Conservation (phyloP, 1,284 basidiomycete genomes). For the Cutaneotrichosporon sp. region DNA sequence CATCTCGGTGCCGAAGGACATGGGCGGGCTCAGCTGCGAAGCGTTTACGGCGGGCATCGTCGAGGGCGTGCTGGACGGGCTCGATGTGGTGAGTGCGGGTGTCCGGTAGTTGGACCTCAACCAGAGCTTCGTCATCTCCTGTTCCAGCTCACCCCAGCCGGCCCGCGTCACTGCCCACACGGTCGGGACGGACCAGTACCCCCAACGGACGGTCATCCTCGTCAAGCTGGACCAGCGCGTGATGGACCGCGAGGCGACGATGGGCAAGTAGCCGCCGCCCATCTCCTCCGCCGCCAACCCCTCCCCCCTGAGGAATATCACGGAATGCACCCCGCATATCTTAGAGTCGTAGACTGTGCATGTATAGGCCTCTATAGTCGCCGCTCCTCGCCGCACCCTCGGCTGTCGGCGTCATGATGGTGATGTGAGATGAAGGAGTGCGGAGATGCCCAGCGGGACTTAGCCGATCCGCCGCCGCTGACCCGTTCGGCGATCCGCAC, state of each 20-base stretch:
- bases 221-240: conserved; percentile 92
- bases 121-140: too few species aligned
- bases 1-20: conserved; percentile 91
- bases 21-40: conserved; percentile 91
- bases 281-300: too few species aligned
- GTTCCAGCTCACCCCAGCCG: conserved; percentile 64
- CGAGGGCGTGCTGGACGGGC: conserved; percentile 92
- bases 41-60: conserved; percentile 97
- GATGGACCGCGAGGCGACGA: conserved; percentile 79
- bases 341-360: conserved; percentile 11
- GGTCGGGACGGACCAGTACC: conserved; percentile 77
- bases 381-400: too few species aligned
- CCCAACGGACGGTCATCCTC: conserved; percentile 84
- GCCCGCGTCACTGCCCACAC: conserved; percentile 95
- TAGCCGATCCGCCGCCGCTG: conserved; percentile 4
- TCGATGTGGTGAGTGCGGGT: conserved; percentile 77
- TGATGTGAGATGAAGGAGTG: not conserved
- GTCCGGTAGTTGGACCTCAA: too few species aligned
- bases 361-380: conserved; percentile 5
- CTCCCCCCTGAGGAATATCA: too few species aligned
- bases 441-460: conserved; percentile 2
- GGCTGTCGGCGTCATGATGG: not conserved
- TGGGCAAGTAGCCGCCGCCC: conserved; percentile 55
- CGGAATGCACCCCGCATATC: too few species aligned
- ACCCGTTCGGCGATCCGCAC: too few species aligned